Conservation (phyloP, 495 filamentous ascomycete genomes). For the Lophiostoma macrostomum region DNA sequence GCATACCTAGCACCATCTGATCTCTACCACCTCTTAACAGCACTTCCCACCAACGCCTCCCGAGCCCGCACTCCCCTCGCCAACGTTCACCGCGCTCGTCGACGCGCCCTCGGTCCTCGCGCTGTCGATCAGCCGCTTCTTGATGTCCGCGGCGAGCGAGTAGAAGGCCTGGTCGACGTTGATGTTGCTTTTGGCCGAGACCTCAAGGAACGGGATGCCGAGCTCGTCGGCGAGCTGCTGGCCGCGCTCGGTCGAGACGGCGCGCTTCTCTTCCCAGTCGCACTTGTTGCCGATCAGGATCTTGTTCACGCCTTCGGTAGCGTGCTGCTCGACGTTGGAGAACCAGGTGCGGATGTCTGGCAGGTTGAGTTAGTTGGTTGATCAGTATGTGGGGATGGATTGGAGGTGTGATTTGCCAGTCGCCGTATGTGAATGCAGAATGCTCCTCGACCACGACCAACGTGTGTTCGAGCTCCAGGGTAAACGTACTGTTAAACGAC, state of each 20-base stretch:
- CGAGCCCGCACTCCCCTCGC: conserved; percentile 33
- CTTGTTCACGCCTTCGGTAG: conserved; percentile 98
- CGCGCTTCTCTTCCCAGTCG: conserved; percentile 99
- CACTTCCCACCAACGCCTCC: conserved; percentile 72
- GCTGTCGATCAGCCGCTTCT: conserved; percentile 88
- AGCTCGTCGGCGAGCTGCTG: conserved; percentile 93
- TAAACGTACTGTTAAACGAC: conserved; percentile 88
- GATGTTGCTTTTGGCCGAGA: conserved; percentile 97
- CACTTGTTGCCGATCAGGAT: conserved; percentile 99
- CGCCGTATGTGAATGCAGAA: no score
- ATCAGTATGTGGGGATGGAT: no score
- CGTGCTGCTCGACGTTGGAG: conserved; percentile 98
- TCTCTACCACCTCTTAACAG: conserved; percentile 55
- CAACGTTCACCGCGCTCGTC: conserved; percentile 28
- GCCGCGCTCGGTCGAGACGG: conserved; percentile 86
- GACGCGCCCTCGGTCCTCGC: conserved; percentile 69
- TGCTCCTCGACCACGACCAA: no score
- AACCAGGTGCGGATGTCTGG: conserved; percentile 99
- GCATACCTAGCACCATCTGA: background rate
- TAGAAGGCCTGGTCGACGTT: conserved; percentile 99
- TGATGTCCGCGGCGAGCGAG: conserved; percentile 91
- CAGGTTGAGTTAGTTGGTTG: conserved; percentile 7
- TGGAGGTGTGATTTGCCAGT: no score
- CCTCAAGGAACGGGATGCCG: conserved; percentile 96
- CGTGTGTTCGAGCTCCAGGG: no score